phyloP scores from a whole-genome alignment of 106 monocot genomes.

The Chionographis japonica region DNA sequence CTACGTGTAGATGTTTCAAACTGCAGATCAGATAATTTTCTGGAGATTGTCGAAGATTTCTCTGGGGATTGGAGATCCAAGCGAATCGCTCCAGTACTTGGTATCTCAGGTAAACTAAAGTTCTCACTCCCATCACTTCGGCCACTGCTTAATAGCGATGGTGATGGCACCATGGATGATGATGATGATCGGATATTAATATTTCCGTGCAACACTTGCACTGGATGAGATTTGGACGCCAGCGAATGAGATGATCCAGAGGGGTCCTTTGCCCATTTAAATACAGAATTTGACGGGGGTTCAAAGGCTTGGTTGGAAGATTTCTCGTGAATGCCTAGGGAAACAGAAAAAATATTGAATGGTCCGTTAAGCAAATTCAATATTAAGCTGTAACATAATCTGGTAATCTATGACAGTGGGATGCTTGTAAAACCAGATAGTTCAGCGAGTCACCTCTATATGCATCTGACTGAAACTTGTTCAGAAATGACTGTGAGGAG shows the following conservation, averaged over 20 bases:
- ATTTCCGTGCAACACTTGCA: conserved; percentile 4
- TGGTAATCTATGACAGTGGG: not conserved
- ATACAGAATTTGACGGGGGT: conserved; percentile 30
- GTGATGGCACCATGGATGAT: conserved; percentile 14
- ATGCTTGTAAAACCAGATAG: not conserved
- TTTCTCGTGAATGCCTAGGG: conserved; percentile 29
- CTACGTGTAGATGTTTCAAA: conserved; percentile 1
- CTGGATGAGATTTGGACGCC: conserved; percentile 13
- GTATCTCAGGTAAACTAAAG: conserved; percentile 15
- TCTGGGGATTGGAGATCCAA: not conserved
- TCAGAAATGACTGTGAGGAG: conserved; percentile 21
- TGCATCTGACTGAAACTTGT: conserved; percentile 11
- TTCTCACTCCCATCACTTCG: conserved; percentile 10
- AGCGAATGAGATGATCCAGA: conserved; percentile 25
- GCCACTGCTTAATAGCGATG: conserved; percentile 12
- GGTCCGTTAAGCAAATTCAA: not conserved
- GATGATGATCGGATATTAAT: conserved; percentile 8
- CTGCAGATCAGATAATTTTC: conserved; percentile 13
- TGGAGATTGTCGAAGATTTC: conserved; percentile 11
- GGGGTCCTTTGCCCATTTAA: conserved; percentile 53
- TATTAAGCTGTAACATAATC: not conserved
- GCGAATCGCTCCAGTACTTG: not conserved
- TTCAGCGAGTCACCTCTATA: conserved; percentile 33
- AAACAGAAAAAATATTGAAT: not conserved
- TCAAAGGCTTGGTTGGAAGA: conserved; percentile 16